Base-by-base conservation (phyloP, 768 basidiomycete species). In the Suillus decipiens region DNA sequence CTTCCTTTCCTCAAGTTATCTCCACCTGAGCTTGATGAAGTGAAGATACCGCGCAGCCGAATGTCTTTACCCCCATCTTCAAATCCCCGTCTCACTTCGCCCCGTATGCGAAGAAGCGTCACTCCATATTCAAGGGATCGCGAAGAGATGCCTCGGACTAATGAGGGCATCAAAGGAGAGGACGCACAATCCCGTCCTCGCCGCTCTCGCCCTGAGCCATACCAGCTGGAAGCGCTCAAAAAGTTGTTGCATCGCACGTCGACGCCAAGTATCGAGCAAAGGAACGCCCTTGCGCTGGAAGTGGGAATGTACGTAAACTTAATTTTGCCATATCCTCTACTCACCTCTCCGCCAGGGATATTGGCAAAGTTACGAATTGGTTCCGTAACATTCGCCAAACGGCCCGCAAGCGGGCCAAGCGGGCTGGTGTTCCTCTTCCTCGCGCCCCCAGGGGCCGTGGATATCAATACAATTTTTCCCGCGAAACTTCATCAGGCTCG, bases 361-460 rank as follows among this genome's bases (percentile, higher is more conserved):
- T 93, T 62, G 88, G 87, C 66, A 92, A 91, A 76, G 90, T 93
- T 59, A 92, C 91, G 19, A 93, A 93, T 73, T 93, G 91, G 91
- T 93, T 93, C 81, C 82, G 91, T 41, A 93, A 93, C 71, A 81
- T 93, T 62, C 84, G 91, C 42, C 91, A 93, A 76, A 89, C 89
- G 19, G 83, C 90, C n/a, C 78, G 90, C 48, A 92, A 87, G 75
- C 86, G 90, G 28, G 82, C 84, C 62, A 86, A 81, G 76, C 84
- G 78, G 66, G 72, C 76, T 78, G 81, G 68, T 76, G 78, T 24
- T 54, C 55, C 39, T 31, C 61, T 69, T 11, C 53, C 42, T 42
- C 58, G 78, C 51, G 54, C 68, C 66, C 65, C 39, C 78, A 31
- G 81, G 80, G 64, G 80, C 83, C 55, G 82, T 83, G 66, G 79